A percentile compares a stretch with the other conserved stretches of the same genome.
phyloP scores from a whole-genome alignment of 169 alveolate species.

The Cystoisospora suis region DNA sequence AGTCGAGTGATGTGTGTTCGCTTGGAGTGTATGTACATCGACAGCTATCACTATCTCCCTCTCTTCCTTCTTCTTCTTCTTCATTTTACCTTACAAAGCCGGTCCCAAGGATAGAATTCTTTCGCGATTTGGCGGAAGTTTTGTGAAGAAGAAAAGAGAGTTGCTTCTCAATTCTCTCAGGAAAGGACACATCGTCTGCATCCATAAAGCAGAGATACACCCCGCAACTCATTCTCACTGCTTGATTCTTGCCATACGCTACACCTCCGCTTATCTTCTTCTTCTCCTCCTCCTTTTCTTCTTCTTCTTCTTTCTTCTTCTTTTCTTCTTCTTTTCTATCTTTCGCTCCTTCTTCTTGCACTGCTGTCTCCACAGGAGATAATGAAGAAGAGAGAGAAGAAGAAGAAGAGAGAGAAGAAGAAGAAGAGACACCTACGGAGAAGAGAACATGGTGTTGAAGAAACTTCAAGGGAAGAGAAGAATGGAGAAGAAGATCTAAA shows the following conservation, averaged over 20 bases:
- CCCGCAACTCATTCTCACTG: neutral
- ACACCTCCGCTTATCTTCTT: neutral
- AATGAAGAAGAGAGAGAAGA: neutral
- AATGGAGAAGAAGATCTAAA: neutral
- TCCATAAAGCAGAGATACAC: constrained; percentile 2
- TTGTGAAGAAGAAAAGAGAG: too few species aligned
- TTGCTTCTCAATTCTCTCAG: neutral
- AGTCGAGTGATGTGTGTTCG: too few species aligned
- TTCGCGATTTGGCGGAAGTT: neutral
- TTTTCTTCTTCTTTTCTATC: too few species aligned
- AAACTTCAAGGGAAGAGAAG: neutral
- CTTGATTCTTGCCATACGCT: neutral
- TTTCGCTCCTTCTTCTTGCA: too few species aligned
- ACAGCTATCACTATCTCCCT: neutral
- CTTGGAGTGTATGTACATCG: neutral
- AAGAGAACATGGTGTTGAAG: neutral
- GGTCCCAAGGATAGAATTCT: neutral
- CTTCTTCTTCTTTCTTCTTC: too few species aligned
- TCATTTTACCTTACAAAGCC: neutral
- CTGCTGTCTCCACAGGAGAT: too few species aligned
- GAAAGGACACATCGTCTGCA: neutral
- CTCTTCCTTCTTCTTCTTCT: neutral
- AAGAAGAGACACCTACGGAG: neutral
- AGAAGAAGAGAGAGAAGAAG: neutral
- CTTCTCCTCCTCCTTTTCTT: too few species aligned